phyloP scores from a whole-genome alignment of 768 basidiomycete genomes.

The Collybiopsis luxurians region DNA sequence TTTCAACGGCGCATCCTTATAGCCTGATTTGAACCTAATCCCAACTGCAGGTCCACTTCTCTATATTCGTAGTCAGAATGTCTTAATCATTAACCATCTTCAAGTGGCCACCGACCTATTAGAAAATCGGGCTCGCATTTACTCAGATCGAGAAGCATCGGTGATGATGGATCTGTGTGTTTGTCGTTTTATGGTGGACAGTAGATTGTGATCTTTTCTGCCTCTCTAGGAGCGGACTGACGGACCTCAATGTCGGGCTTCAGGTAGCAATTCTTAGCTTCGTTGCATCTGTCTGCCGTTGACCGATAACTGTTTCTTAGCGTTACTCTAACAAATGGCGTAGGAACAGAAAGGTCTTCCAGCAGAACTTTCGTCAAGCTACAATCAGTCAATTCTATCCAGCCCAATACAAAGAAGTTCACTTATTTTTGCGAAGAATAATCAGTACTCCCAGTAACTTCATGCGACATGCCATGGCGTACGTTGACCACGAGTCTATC shows the following conservation, averaged over 20 bases:
- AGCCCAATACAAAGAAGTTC: constrained; percentile 28
- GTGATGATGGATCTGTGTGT: constrained; percentile 17
- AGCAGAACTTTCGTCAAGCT: constrained; percentile 32
- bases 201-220: background rate
- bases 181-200: background rate
- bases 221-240: background rate
- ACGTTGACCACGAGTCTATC: background rate
- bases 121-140: constrained; percentile 19
- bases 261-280: background rate
- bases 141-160: constrained; percentile 17
- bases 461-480: constrained; percentile 15
- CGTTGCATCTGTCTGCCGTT: background rate
- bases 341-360: constrained; percentile 31
- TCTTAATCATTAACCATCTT: constrained; percentile 25
- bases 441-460: constrained; percentile 23
- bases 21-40: background rate
- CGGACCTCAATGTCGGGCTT: background rate
- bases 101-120: constrained; percentile 21
- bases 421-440: constrained; percentile 28
- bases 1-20: background rate
- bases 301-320: constrained; percentile 15
- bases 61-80: constrained; percentile 20
- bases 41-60: constrained; percentile 17
- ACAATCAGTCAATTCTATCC: constrained; percentile 24
- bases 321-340: constrained; percentile 37